A percentile compares a stretch with the other conserved stretches of the same genome.
Conservation (phyloP, 805 yeast species). For the Yamadazyma scolyti region DNA sequence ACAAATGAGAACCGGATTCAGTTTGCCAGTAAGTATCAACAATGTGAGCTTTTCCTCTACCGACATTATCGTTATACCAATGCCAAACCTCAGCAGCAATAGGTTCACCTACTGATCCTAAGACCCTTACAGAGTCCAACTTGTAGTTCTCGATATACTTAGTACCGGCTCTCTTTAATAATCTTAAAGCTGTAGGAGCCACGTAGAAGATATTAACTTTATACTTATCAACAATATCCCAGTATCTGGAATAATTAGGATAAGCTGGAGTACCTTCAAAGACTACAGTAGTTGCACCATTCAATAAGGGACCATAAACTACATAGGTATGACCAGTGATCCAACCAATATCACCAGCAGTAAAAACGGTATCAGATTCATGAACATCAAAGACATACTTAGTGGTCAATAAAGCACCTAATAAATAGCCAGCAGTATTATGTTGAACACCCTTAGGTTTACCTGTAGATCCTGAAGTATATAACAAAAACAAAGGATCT, state of each 20-base stretch:
- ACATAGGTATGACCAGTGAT: constrained; percentile 98
- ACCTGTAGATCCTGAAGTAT: constrained; percentile 98
- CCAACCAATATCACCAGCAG: constrained; percentile 99
- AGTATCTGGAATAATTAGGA: constrained; percentile 92
- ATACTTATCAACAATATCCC: constrained; percentile 92
- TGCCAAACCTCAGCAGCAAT: constrained; percentile 98
- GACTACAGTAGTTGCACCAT: constrained; percentile 86
- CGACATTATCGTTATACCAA: constrained; percentile 93
- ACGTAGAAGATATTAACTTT: constrained; percentile 94
- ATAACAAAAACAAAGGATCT: constrained; percentile 92
- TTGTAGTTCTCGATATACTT: constrained; percentile 76
- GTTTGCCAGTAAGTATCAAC: constrained; percentile 99
- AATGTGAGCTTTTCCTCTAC: constrained; percentile 84
- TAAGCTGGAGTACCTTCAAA: constrained; percentile 98
- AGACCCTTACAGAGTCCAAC: constrained; percentile 79
- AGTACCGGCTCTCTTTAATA: constrained; percentile 87
- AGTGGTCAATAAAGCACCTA: constrained; percentile 90
- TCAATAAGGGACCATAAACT: constrained; percentile 84
- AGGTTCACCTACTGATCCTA: constrained; percentile 99
- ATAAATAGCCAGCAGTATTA: constrained; percentile 87
- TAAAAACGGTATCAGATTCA: constrained; percentile 81
- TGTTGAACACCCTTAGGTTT: constrained; percentile 98
- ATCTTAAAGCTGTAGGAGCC: constrained; percentile 96
- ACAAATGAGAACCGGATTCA: constrained; percentile 93
- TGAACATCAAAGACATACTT: constrained; percentile 93